A percentile compares a stretch with the other conserved stretches of the same genome.
phyloP scores from a whole-genome alignment of 768 basidiomycete genomes.

The Pisolithus sp. region DNA sequence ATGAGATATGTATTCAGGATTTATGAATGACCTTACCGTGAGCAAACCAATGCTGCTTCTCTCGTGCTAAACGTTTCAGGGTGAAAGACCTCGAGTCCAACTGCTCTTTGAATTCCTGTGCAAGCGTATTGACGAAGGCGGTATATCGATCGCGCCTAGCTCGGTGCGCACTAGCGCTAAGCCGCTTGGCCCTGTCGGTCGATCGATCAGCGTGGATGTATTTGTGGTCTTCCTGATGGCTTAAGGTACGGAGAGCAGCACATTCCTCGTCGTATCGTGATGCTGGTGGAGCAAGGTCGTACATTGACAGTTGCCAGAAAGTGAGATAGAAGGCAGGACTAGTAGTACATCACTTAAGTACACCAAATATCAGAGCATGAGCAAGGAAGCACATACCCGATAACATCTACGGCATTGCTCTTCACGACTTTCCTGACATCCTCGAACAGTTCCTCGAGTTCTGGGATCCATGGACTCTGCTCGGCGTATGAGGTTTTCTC shows the following conservation, averaged over 20 bases:
- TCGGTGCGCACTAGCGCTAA: constrained; percentile 52
- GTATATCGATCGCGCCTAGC: constrained; percentile 62
- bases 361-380: constrained; percentile 2
- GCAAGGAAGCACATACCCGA: constrained; percentile 57
- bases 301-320: constrained; percentile 94
- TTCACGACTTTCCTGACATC: constrained; percentile 72
- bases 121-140: constrained; percentile 48
- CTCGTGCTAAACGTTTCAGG: constrained; percentile 66
- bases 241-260: constrained; percentile 50
- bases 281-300: constrained; percentile 78
- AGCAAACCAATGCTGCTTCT: constrained; percentile 81
- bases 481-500: too few species aligned
- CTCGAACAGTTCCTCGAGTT: constrained; percentile 65
- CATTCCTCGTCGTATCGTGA: constrained; percentile 77
- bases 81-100: constrained; percentile 66
- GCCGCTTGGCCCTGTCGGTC: constrained; percentile 53
- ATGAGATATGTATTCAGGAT: not conserved
- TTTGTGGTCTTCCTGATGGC: constrained; percentile 62
- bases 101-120: constrained; percentile 73
- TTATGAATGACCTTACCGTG: constrained; percentile 36
- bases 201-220: constrained; percentile 66
- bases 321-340: constrained; percentile 92
- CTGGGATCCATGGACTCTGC: constrained; percentile 76
- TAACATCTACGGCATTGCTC: constrained; percentile 50
- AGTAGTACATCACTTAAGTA: constrained; percentile 4